A percentile compares a stretch with the other conserved stretches of the same genome.
Evolutionary conservation across 371 early-diverging fungal genomes (phyloP).

Genomic region (Mucor velutinosus): DNA sequence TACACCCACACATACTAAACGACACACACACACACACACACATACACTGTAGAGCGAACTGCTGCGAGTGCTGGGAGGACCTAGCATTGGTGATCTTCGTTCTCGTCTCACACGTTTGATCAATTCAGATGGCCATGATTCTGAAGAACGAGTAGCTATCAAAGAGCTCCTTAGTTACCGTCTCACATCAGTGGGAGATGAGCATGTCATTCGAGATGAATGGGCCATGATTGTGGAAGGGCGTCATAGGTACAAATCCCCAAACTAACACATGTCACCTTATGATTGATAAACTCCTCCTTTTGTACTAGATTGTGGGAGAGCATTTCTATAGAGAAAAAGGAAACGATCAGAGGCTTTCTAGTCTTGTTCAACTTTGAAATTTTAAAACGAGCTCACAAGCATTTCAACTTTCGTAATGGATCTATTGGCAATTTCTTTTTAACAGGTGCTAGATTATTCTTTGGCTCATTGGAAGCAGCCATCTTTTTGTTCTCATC

Average conservation of each 20-base stretch:
- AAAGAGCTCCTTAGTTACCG: conserved; percentile 69
- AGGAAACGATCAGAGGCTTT: conserved; percentile 74
- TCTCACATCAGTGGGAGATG: conserved; percentile 53
- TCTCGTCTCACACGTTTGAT: conserved; percentile 65
- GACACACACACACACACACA: too few species aligned
- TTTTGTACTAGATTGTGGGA: conserved; percentile 42
- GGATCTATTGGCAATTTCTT: conserved; percentile 80
- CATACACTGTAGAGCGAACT: conserved; percentile 49
- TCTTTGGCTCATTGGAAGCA: conserved; percentile 70
- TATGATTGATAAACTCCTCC: not conserved
- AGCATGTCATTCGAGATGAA: conserved; percentile 58
- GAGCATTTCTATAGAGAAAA: conserved; percentile 57
- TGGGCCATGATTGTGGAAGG: conserved; percentile 74
- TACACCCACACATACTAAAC: not conserved
- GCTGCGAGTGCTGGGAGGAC: conserved; percentile 69
- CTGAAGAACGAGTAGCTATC: conserved; percentile 54
- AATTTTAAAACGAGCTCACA: conserved; percentile 63
- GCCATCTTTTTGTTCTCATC: conserved; percentile 70
- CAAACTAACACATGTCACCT: not conserved
- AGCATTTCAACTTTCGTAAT: conserved; percentile 71
- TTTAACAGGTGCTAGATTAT: conserved; percentile 70
- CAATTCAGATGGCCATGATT: conserved; percentile 38
- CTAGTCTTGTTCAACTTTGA: conserved; percentile 68
- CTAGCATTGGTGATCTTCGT: conserved; percentile 72
- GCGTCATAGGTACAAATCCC: conserved; percentile 52